A percentile compares a stretch with the other conserved stretches of the same genome.
phyloP scores from a whole-genome alignment of 2,329 filamentous ascomycete species.

The Diaporthe capsici region DNA sequence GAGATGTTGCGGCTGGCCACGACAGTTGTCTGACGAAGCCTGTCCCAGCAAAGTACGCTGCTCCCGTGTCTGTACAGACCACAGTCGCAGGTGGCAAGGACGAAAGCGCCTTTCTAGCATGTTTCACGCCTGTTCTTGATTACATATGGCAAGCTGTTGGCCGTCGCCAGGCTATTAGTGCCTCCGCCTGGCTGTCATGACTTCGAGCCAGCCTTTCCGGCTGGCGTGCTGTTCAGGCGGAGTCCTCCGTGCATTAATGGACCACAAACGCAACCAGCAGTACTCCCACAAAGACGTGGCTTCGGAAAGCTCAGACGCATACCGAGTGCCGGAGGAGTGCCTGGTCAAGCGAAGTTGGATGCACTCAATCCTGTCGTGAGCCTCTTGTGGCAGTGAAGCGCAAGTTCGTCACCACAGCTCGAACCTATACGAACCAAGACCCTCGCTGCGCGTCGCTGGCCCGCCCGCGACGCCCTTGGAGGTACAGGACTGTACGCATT shows the following conservation, averaged over 20 bases:
- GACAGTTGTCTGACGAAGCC: background rate
- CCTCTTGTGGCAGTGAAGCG: background rate
- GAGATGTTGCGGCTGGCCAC: background rate
- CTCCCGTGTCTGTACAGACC: no score
- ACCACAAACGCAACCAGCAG: background rate
- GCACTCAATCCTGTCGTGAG: background rate
- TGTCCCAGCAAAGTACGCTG: background rate
- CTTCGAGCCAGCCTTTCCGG: background rate
- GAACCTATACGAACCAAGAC: background rate
- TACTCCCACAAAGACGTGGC: background rate
- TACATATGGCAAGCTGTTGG: no score
- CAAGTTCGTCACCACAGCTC: background rate
- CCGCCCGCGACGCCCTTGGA: background rate
- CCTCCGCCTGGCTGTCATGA: background rate
- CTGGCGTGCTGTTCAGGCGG: background rate
- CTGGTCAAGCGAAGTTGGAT: no score
- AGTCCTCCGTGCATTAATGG: background rate
- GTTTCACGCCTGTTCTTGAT: background rate
- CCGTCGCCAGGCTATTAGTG: background rate
- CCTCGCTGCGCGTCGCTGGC: background rate
- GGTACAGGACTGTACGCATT: background rate
- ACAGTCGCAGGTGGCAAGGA: background rate
- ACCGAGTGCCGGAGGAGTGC: background rate
- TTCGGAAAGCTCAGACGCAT: background rate
- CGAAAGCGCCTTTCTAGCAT: background rate